Conservation (phyloP, 768 basidiomycete species). For the Austroboletus eburneus region DNA sequence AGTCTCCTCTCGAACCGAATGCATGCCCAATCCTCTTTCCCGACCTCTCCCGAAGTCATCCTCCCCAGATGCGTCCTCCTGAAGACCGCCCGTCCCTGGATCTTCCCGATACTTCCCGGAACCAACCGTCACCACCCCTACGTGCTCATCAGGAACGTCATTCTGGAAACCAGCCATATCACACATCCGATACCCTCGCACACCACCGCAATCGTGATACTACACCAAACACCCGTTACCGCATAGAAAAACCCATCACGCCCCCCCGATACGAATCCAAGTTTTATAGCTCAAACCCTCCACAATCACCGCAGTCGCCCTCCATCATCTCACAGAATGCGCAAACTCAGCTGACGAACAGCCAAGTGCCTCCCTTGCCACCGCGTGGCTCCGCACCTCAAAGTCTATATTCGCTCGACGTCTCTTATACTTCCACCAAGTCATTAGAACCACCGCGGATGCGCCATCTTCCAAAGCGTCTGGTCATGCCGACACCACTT, state of each 20-base stretch:
- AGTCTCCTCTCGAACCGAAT: constrained; percentile 4
- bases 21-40: constrained; percentile 1
- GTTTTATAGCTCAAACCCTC: constrained; percentile 1
- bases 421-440: constrained; percentile 3
- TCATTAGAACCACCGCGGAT: constrained; percentile 16
- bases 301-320: constrained; percentile 10
- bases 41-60: constrained; percentile 11
- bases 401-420: constrained; percentile 10
- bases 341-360: constrained; percentile 4
- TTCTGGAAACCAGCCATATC: constrained; percentile 7
- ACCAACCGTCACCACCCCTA: constrained; percentile 2
- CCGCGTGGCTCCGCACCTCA: constrained; percentile 4
- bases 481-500: constrained; percentile 73
- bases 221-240: constrained; percentile 14
- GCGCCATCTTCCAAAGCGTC: constrained; percentile 53
- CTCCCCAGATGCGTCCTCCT: constrained; percentile 1
- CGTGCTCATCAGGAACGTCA: constrained; percentile 15
- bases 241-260: constrained; percentile 11
- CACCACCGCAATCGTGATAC: constrained; percentile 6
- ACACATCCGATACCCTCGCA: constrained; percentile 5
- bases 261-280: constrained; percentile 20
- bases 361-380: neutral
- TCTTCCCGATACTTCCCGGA: neutral
- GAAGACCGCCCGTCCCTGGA: neutral
- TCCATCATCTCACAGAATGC: constrained; percentile 1